phyloP scores from a whole-genome alignment of 192 early-diverging fungal species.

The Thamnidium elegans region DNA sequence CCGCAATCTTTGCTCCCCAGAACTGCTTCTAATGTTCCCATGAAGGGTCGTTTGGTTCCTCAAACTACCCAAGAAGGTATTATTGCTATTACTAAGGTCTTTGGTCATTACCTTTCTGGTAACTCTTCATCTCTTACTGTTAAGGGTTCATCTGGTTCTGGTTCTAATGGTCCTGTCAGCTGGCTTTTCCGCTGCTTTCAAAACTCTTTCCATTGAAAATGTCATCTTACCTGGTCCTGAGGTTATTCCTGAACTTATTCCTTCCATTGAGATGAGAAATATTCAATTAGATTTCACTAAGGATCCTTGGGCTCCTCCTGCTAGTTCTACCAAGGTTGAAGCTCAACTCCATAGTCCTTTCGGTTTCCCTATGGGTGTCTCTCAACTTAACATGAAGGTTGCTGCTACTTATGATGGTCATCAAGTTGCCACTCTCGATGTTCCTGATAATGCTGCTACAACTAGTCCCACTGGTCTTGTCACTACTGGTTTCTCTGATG shows the following conservation, averaged over 20 bases:
- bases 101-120: slow-evolving; percentile 50
- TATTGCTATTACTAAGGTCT: slow-evolving; percentile 42
- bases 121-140: slow-evolving; percentile 30
- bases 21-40: slow-evolving; percentile 36
- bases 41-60: slow-evolving; percentile 52
- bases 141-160: slow-evolving; percentile 26
- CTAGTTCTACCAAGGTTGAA: slow-evolving; percentile 40
- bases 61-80: slow-evolving; percentile 46
- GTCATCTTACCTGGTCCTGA: slow-evolving; percentile 36
- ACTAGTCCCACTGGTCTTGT: slow-evolving; percentile 24
- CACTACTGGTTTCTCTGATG: slow-evolving; percentile 22
- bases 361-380: slow-evolving; percentile 36
- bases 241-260: slow-evolving; percentile 37
- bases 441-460: slow-evolving; percentile 27
- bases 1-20: slow-evolving; percentile 28
- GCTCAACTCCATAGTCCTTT: slow-evolving; percentile 39
- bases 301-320: slow-evolving; percentile 42
- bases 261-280: slow-evolving; percentile 37
- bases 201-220: slow-evolving; percentile 35
- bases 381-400: slow-evolving; percentile 28
- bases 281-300: slow-evolving; percentile 48
- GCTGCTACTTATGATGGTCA: slow-evolving; percentile 24
- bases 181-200: slow-evolving; percentile 47
- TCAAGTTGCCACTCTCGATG: slow-evolving; percentile 25
- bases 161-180: slow-evolving; percentile 34